A percentile compares a stretch with the other conserved stretches of the same genome.
phyloP scores from a whole-genome alignment of 352 stramenopile species.

The Saprolegnia diclina region DNA sequence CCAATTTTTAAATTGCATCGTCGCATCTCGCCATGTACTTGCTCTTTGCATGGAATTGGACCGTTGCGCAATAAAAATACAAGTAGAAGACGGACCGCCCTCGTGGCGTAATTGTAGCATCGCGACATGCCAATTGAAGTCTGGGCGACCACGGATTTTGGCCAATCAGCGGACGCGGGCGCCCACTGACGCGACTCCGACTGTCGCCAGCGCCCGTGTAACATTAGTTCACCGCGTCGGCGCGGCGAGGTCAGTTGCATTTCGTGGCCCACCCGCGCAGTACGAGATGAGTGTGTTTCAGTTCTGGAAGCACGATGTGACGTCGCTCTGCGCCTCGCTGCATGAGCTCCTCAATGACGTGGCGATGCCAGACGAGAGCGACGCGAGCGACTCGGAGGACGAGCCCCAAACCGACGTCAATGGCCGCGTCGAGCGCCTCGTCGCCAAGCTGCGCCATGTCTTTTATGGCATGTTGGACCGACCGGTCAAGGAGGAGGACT shows the following conservation, averaged over 20 bases:
- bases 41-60: too few relatives aligned
- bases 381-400: neutral
- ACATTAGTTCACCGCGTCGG: slow-evolving; percentile 4
- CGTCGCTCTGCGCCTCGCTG: slow-evolving; percentile 10
- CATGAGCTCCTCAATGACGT: slow-evolving; percentile 24
- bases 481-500: slow-evolving; percentile 21
- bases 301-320: slow-evolving; percentile 24
- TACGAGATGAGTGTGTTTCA: slow-evolving; percentile 19
- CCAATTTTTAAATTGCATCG: too few relatives aligned
- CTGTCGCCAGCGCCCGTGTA: neutral
- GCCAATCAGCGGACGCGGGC: neutral
- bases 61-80: too few relatives aligned
- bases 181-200: neutral
- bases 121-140: slow-evolving; percentile 5
- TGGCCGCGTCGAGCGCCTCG: slow-evolving; percentile 13
- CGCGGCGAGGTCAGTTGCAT: neutral
- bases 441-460: slow-evolving; percentile 14
- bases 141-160: neutral
- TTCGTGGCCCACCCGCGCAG: neutral
- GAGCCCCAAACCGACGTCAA: neutral
- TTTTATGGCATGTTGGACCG: slow-evolving; percentile 13
- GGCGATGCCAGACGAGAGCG: neutral
- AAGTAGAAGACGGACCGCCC: too few relatives aligned
- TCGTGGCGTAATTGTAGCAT: too few relatives aligned
- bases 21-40: too few relatives aligned